phyloP scores from a whole-genome alignment of 1,284 basidiomycete genomes.

The Porogramme epimiltina region DNA sequence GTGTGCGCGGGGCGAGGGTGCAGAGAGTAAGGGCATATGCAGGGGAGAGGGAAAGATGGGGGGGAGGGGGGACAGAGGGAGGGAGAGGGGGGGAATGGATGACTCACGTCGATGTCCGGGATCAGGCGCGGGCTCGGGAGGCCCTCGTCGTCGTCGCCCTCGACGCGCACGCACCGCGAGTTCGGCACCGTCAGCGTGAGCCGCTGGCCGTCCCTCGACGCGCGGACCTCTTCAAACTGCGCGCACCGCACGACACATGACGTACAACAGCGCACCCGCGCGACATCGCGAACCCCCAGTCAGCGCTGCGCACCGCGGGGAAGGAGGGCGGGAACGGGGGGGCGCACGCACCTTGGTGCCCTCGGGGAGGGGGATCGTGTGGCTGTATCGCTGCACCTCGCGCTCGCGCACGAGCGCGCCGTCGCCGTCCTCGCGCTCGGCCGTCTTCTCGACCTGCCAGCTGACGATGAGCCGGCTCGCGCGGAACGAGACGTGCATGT shows the following conservation, averaged over 20 bases:
- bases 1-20: no score
- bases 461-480: slow-evolving; percentile 62
- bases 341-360: slow-evolving; percentile 41
- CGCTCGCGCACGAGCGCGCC: slow-evolving; percentile 55
- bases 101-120: slow-evolving; percentile 18
- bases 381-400: slow-evolving; percentile 52
- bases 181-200: slow-evolving; percentile 69
- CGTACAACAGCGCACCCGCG: no score
- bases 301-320: no score
- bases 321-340: no score
- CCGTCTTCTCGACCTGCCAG: slow-evolving; percentile 60
- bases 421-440: slow-evolving; percentile 63
- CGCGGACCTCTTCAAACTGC: slow-evolving; percentile 69
- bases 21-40: neutral
- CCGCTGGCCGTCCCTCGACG: slow-evolving; percentile 57
- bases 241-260: neutral
- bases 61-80: no score
- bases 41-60: neutral
- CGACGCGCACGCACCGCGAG: slow-evolving; percentile 24
- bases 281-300: no score
- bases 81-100: neutral
- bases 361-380: slow-evolving; percentile 49
- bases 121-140: slow-evolving; percentile 10
- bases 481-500: slow-evolving; percentile 73
- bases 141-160: slow-evolving; percentile 1